These are phyloP conservation scores for Triglochin maritima DNA, from an alignment of 106 monocot species.

Conservation along the genomic window DNA sequence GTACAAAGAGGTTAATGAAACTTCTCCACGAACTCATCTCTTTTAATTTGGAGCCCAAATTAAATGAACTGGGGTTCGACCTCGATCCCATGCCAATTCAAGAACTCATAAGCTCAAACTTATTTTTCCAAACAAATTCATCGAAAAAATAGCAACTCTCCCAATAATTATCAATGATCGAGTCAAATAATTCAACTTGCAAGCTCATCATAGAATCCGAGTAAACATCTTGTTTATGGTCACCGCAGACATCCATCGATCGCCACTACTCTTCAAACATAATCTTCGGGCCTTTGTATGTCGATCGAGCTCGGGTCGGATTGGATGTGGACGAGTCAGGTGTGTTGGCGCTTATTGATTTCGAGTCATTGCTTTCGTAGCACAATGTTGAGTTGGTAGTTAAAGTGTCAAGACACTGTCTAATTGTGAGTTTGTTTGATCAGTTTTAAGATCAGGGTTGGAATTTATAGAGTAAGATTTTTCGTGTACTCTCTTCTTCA, in stretches of 20 bases:
- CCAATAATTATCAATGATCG: too few relatives aligned
- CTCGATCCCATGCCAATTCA: too few relatives aligned
- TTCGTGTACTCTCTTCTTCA: conserved; percentile 33
- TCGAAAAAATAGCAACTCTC: too few relatives aligned
- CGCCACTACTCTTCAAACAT: conserved; percentile 8
- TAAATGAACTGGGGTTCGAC: too few relatives aligned
- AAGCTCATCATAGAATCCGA: background rate
- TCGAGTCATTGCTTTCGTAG: background rate
- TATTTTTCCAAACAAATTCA: too few relatives aligned
- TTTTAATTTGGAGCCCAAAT: too few relatives aligned
- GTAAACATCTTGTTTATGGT: background rate
- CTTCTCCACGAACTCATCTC: too few relatives aligned
- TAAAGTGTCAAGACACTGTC: background rate
- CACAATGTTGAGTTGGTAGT: background rate
- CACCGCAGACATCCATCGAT: background rate
- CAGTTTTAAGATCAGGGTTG: background rate
- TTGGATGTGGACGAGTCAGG: background rate
- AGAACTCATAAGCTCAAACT: too few relatives aligned
- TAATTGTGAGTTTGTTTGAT: background rate
- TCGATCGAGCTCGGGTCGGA: background rate
- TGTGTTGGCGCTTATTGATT: background rate
- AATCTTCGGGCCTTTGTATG: background rate
- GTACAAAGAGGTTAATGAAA: too few relatives aligned
- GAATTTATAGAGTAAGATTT: background rate
- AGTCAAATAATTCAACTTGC: too few relatives aligned